phyloP scores from a whole-genome alignment of 352 stramenopile genomes.

The Plasmopara muralis region DNA sequence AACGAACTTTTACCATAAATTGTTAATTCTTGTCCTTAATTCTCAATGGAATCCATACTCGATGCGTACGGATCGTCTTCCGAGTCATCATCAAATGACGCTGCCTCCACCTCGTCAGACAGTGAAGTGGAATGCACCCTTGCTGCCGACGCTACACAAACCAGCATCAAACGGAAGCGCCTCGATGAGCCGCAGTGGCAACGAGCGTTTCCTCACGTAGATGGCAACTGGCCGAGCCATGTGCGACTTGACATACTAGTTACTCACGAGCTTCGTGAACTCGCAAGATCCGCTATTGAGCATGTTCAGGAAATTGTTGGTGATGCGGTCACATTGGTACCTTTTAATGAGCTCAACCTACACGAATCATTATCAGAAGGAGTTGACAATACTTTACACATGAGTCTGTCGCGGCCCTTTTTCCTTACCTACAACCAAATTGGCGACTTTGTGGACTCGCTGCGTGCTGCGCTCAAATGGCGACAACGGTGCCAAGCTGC shows the following conservation, averaged over 20 bases:
- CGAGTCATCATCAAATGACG: slow-evolving; percentile 13
- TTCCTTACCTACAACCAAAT: slow-evolving; percentile 67
- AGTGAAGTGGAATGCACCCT: slow-evolving; percentile 9
- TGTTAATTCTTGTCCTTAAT: slow-evolving; percentile 16
- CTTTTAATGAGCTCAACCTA: slow-evolving; percentile 22
- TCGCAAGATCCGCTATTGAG: slow-evolving; percentile 26
- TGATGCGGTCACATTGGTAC: slow-evolving; percentile 26
- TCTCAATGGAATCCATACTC: slow-evolving; percentile 36
- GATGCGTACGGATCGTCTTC: slow-evolving; percentile 31
- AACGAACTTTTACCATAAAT: slow-evolving; percentile 6
- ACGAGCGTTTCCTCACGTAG: slow-evolving; percentile 63
- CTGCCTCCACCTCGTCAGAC: slow-evolving; percentile 15
- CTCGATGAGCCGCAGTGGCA: slow-evolving; percentile 35
- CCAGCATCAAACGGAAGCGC: slow-evolving; percentile 43
- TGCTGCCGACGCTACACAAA: not conserved
- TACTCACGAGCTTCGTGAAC: slow-evolving; percentile 16
- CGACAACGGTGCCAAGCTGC: slow-evolving; percentile 37
- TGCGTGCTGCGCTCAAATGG: slow-evolving; percentile 67
- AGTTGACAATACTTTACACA: slow-evolving; percentile 28
- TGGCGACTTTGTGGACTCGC: slow-evolving; percentile 50
- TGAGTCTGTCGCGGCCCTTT: slow-evolving; percentile 78
- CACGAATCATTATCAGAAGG: slow-evolving; percentile 1
- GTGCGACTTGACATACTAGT: slow-evolving; percentile 44
- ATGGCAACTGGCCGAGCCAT: slow-evolving; percentile 80
- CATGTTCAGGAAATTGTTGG: slow-evolving; percentile 26